Conservation (phyloP, 176 grass and related monocot genomes). For the Eleusine coracana region DNA sequence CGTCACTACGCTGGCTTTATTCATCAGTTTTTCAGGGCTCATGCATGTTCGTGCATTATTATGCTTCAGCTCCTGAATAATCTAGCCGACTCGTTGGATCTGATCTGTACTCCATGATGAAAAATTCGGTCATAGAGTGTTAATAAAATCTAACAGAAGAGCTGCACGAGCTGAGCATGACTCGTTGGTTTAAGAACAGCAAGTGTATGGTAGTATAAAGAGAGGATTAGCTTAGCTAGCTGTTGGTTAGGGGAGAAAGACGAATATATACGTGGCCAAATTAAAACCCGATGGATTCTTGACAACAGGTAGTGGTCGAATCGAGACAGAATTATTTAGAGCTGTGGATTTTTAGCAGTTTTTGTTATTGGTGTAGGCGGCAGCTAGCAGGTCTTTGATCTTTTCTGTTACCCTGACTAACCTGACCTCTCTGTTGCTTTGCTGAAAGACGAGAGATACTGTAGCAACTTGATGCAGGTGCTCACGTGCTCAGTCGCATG, state of each 20-base stretch:
- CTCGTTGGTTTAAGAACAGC: too few relatives aligned
- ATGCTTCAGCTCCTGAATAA: neutral
- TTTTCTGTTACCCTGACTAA: neutral
- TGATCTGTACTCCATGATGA: slow-evolving; percentile 6
- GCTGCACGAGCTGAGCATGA: too few relatives aligned
- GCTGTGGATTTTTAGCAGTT: too few relatives aligned
- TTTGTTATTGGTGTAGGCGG: too few relatives aligned
- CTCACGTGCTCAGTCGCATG: neutral
- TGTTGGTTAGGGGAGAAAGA: neutral
- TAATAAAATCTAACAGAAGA: neutral
- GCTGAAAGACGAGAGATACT: neutral
- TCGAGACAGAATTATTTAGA: neutral
- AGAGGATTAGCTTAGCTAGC: neutral
- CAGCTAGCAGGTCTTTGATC: neutral
- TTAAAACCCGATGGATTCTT: neutral
- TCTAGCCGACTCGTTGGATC: neutral
- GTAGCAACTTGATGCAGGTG: neutral
- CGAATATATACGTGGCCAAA: too few relatives aligned
- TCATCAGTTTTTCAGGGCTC: neutral
- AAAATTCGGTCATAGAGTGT: neutral
- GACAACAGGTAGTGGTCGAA: neutral
- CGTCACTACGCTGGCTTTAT: too few relatives aligned
- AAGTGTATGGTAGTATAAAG: too few relatives aligned
- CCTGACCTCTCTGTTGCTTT: neutral
- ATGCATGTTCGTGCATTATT: slow-evolving; percentile 6